Evolutionary conservation across 106 monocot genomes (phyloP), one percentile per base, ranked within the genome.

Genomic region (Dendrobium chrysotoxum): DNA sequence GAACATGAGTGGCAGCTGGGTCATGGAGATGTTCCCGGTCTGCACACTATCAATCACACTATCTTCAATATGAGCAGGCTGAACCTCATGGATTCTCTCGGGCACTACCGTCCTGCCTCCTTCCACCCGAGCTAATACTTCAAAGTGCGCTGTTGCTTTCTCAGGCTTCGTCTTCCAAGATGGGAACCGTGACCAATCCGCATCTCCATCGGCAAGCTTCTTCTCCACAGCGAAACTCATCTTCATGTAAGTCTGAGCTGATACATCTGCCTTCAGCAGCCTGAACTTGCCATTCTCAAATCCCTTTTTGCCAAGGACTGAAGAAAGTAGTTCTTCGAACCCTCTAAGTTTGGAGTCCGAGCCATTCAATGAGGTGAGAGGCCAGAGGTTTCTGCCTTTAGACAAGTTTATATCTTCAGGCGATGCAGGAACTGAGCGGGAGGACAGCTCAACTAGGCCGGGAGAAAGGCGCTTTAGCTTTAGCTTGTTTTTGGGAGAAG

Each of bases 381-480:
- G 98, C 98, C 98, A 95, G 41, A 95, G 53, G 0, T 74, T 85
- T 75, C 75, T 15, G 46, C 31, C 15, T 15, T 54, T 72, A 8
- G 83, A 74, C 45, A 12, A 79, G 28, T 86, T 83, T 4, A 3
- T 23, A 45, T 17, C 83, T 80, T 9, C 82, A 38, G n/a, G 25
- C 10, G 67, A 12, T 42, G 50, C 71, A n/a, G 91, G 81, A 18
- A 82, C 77, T 15, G 90, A 39, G 11, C 83, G 84, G 6, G 92
- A 88, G 4, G 97, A 98, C 74, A 99, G 91, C 81, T 99, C 89
- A 7, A 99, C 89, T 1, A 91, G 90, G 31, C 94, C 95, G 0
- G 98, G 98, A 18, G 92, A 95, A 6, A 99, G 89, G 45, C 89
- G 95, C 67, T 92, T 99, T 75, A 98, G 92, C 89, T 95, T 95